Percentiles rank a stretch among this genome's conserved stretches.
phyloP scores from a whole-genome alignment of 306 rosid genomes.

The cucumber (Cucumis sativus) region Cucumber_9930_V3 NC_026657.2:10191501-10192000 shows the following conservation, averaged over 20 bases:
- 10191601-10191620: not conserved
- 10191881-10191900: slow-evolving; percentile 69
- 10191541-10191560: not conserved
- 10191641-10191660: not conserved
- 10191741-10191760: not conserved
- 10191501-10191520: not conserved
- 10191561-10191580: not conserved
- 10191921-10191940: slow-evolving; percentile 56
- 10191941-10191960: slow-evolving; percentile 98
- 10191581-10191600: not conserved
- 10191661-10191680: not conserved
- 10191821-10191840: not conserved
- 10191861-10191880: slow-evolving; percentile 82
- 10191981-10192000: slow-evolving; percentile 93
- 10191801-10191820: slow-evolving; percentile 25
- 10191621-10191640: not conserved
- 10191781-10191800: not conserved
- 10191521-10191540: not conserved
- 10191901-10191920: slow-evolving; percentile 62
- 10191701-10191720: not conserved
- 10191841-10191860: slow-evolving; percentile 99
- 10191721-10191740: not conserved
- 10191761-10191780: not conserved
- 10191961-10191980: slow-evolving; percentile 96
- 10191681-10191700: not conserved